A percentile compares a stretch with the other conserved stretches of the same genome.
These are phyloP conservation scores for Plenodomus biglobosus DNA, from an alignment of 2,329 filamentous ascomycete species.

Conservation along the genomic window DNA sequence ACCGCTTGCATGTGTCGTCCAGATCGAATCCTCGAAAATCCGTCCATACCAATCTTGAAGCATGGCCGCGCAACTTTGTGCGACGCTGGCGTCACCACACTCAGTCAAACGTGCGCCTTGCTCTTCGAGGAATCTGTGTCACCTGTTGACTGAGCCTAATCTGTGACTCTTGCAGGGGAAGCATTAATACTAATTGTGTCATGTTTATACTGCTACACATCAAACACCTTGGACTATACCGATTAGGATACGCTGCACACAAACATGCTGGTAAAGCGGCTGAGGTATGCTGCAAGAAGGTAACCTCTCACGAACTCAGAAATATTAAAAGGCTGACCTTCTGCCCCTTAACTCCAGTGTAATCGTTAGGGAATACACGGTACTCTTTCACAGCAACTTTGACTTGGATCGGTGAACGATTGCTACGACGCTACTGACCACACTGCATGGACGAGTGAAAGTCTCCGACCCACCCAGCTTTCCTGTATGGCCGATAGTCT, in stretches of 20 bases:
- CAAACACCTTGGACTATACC: neutral
- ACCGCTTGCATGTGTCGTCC: constrained; percentile 2
- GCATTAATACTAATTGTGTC: constrained; percentile 1
- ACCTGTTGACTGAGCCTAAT: constrained; percentile 11
- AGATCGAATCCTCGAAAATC: neutral
- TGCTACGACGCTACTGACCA: neutral
- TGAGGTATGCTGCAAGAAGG: neutral
- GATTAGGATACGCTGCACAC: neutral
- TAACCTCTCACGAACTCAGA: neutral
- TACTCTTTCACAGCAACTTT: neutral
- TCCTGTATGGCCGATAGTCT: neutral
- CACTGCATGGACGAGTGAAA: neutral
- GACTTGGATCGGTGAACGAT: neutral
- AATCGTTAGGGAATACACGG: neutral
- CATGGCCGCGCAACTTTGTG: constrained; percentile 5
- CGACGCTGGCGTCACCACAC: constrained; percentile 9
- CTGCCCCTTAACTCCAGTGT: neutral
- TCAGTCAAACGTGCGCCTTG: neutral
- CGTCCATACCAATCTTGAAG: neutral
- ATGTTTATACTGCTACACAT: neutral
- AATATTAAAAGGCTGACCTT: constrained; percentile 1
- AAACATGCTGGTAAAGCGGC: neutral
- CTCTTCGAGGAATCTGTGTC: constrained; percentile 4
- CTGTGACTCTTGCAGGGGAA: constrained; percentile 3
- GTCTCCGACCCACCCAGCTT: neutral